Evolutionary conservation across 768 basidiomycete genomes (phyloP), one percentile per base, ranked within the genome.

Genomic region (Butyriboletus loyo): DNA sequence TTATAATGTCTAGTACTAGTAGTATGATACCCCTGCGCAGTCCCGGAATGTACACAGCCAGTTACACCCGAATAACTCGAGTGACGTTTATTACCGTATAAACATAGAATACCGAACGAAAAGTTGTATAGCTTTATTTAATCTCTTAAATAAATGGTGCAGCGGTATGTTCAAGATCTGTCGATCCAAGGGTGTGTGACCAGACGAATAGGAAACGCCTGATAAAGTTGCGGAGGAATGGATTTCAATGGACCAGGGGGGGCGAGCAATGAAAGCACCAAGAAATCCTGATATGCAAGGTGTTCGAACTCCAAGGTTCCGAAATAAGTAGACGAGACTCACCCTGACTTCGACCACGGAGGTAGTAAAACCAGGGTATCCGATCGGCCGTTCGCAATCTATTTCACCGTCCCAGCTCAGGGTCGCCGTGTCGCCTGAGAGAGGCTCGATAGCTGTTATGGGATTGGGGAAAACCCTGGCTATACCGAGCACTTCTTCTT

Each of bases 401-500:
- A 86, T 61, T 56, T 81, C 76, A 15, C 86, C 86, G 54, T 82
- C 82, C 79, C 84, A 89, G 60, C 84, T 85, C 5, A 82, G 62
- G 49, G 77, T 72, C 35, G 67, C 69, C 28, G 72, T 66, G 24
- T 63, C 50, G 44, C 60, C 58, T 22, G 56, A 54, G 38, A 57
- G 61, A 56, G 49, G 62, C 49, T 59, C 39, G 62, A 66, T 8
- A 73, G 77, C 4, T 76, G 78, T 14, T 75, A 62, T 25, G 74
- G 72, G 52, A 67, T 65, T 56, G n/a, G 58, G 43, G 19, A 53
- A 52, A 9, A 84, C 52, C 14, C 70, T 71, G 5, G 79, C 84
- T 46, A 80, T 73, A 4, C 79, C 82, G 13, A 85, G 65, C 2
- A 74, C 66, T 27, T 68, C 60, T 21, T 69, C 70, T 39, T 49